Evolutionary conservation across 78 protist genomes (phyloP).

Genomic region (Tieghemostelium lacteum): DNA sequence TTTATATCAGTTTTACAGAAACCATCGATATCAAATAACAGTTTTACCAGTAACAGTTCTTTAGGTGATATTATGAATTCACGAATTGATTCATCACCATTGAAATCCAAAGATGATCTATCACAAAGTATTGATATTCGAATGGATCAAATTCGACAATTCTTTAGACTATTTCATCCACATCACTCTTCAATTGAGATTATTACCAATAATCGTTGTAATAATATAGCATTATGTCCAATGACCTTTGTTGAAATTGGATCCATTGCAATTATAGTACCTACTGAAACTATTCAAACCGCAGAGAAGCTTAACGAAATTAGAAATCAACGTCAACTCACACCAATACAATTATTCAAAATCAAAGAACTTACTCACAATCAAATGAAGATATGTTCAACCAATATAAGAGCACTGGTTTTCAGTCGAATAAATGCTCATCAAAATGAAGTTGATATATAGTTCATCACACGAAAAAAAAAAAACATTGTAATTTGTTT

Average conservation of each 20-base stretch:
- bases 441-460: too few species aligned
- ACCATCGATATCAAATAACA: background rate
- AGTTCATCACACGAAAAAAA: background rate
- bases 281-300: too few species aligned
- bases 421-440: background rate
- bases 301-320: background rate
- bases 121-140: constrained; percentile 17
- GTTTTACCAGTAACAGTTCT: background rate
- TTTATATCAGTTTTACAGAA: constrained; percentile 48
- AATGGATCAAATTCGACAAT: background rate
- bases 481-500: background rate
- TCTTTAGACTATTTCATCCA: constrained; percentile 36
- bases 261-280: background rate
- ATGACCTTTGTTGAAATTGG: constrained; percentile 21
- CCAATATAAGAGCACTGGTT: background rate
- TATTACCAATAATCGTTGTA: constrained; percentile 32
- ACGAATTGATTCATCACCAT: background rate
- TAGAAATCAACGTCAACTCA: background rate
- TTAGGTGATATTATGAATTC: constrained; percentile 22
- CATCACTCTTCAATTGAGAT: constrained; percentile 18
- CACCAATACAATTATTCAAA: background rate
- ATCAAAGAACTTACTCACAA: background rate
- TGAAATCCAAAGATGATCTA: constrained; percentile 10
- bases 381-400: constrained; percentile 10
- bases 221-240: constrained; percentile 44